Percentiles rank a stretch among this genome's conserved stretches.
Evolutionary conservation across 257 asterid genomes (phyloP).

Genomic region (Solanum medicagineum): DNA sequence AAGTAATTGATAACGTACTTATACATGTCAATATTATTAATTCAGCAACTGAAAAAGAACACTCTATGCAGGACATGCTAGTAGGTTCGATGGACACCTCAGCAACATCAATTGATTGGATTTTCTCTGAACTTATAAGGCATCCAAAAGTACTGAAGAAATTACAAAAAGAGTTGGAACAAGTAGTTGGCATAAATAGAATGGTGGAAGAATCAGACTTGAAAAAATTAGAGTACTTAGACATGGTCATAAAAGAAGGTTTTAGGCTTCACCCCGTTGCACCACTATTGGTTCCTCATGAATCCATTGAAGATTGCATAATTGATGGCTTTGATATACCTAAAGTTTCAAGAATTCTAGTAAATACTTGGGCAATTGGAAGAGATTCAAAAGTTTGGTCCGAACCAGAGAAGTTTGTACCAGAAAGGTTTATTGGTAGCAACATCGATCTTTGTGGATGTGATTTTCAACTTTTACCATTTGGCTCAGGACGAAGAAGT

Average conservation of each 20-base stretch:
- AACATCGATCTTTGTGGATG: constrained; percentile 1
- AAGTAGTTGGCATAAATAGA: constrained; percentile 4
- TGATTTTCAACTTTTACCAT: not conserved
- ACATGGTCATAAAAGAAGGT: not conserved
- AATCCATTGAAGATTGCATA: constrained; percentile 7
- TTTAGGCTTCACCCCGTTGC: constrained; percentile 10
- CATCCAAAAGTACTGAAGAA: constrained; percentile 2
- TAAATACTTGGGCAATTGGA: constrained; percentile 5
- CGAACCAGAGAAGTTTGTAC: not conserved
- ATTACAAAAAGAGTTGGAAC: constrained; percentile 3
- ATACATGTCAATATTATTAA: not conserved
- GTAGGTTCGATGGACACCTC: constrained; percentile 9
- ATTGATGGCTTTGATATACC: constrained; percentile 5
- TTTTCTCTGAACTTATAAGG: not conserved
- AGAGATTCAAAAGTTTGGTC: constrained; percentile 2
- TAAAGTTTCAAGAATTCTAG: not conserved
- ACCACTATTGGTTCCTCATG: constrained; percentile 6
- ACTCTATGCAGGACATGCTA: constrained; percentile 1
- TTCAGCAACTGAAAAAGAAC: not conserved
- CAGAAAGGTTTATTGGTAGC: not conserved
- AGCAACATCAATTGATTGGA: constrained; percentile 5
- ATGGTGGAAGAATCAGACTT: not conserved
- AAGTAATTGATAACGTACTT: not conserved
- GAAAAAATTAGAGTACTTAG: too few relatives aligned
- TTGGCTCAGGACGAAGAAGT: not conserved